Conservation (phyloP, 257 asterid genomes). For the Fraxinus anomala region DNA sequence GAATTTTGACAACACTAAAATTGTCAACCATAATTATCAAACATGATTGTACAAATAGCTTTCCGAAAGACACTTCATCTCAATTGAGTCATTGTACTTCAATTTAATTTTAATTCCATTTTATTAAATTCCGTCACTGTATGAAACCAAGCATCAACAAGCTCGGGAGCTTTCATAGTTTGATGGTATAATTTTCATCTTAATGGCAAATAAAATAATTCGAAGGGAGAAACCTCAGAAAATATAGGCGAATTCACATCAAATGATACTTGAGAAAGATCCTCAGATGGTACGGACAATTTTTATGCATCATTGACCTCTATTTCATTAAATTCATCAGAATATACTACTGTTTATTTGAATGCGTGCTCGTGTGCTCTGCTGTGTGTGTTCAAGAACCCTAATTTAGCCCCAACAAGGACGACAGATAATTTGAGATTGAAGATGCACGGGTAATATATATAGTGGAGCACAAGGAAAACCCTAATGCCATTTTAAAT, state of each 20-base stretch:
- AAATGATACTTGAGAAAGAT: constrained; percentile 26
- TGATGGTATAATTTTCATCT: constrained; percentile 41
- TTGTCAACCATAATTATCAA: no score
- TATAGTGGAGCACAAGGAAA: background rate
- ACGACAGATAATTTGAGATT: background rate
- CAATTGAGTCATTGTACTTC: no score
- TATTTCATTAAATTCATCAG: background rate
- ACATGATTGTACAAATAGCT: no score
- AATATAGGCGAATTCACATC: constrained; percentile 26
- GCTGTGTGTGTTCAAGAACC: background rate
- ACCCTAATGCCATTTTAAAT: constrained; percentile 22
- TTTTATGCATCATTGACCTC: constrained; percentile 52
- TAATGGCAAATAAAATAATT: constrained; percentile 28
- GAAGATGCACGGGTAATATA: background rate
- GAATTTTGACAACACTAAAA: no score
- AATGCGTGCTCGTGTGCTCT: background rate
- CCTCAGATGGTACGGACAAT: constrained; percentile 88
- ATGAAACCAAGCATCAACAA: no score
- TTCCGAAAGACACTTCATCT: no score
- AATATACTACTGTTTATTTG: background rate
- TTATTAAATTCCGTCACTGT: no score
- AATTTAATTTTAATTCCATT: no score
- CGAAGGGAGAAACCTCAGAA: constrained; percentile 44
- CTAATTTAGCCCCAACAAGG: no score
- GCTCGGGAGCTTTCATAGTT: constrained; percentile 5